Base-by-base conservation (phyloP, 2,329 filamentous ascomycete genomes). In the Hortaea werneckii region DNA sequence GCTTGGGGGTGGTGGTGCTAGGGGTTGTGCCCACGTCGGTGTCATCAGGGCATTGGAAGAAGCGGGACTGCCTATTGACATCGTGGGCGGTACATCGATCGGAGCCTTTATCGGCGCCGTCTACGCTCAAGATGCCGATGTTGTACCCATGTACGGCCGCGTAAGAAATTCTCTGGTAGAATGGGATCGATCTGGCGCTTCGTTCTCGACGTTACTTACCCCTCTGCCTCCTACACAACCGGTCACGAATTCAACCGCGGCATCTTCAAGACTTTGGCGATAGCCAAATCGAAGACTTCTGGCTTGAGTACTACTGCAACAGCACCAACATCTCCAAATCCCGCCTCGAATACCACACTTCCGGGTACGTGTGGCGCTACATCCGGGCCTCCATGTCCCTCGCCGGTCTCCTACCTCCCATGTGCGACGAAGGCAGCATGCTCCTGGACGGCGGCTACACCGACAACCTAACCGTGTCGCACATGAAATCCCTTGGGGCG, bases 121-220 rank as follows among this genome's bases (percentile, higher is more conserved):
- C 1, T 98, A 98, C 64, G 92, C 94, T 1, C 85, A 90, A 46
- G 92, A 98, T 62, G 92, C 90, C 7, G 94, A 98, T 60, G 82
- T 95, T 1, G 90, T 98, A 4, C 92, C 92, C 9, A 95, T 96
- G 78, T 95, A 94, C 58, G 92, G 92, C 0, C 79, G 94, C 40
- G 88, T 88, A 98, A 98, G 76, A 95, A 95, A 64, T 98, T 98
- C 64, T 80, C 92, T 0, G 89, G 92, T 4, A 84, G 94, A n/a
- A 98, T 98, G 94, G 87, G 87, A 39, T 96, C 90, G 66, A 87
- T 96, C 69, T 98, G 92, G 92, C 81, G 92, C n/a, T 95, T 98
- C 64, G 89, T 89, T 1, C 73, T 98, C 2, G 92, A 98, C 61
- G 67, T 98, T 57, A 98, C 92, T 0, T 98, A 98, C 64, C 92